Evolutionary conservation across 306 rosid genomes (phyloP).

Genomic region (Acacia confusa): DNA sequence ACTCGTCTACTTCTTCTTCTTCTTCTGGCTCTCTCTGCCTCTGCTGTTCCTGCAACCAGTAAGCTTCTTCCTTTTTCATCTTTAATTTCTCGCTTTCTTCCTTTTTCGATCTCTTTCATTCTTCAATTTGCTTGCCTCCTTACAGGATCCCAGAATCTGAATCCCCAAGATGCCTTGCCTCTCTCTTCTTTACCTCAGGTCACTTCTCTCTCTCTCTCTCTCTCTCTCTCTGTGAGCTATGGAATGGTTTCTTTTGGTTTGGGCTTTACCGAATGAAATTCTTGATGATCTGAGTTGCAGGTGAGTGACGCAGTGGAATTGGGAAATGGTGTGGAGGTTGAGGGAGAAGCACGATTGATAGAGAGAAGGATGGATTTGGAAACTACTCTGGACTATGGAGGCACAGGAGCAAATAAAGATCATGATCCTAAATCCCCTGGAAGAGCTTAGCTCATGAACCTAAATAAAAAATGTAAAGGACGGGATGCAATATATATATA

Average conservation of each 20-base stretch:
- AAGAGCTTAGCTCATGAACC: constrained; percentile 20
- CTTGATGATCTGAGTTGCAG: constrained; percentile 4
- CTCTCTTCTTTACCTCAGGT: constrained; percentile 38
- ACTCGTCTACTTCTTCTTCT: constrained; percentile 19
- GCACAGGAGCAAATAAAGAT: constrained; percentile 49
- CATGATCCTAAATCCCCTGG: constrained; percentile 53
- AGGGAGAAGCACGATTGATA: neutral
- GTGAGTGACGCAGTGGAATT: constrained; percentile 20
- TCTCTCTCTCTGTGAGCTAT: neutral
- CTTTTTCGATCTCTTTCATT: neutral
- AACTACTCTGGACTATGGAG: constrained; percentile 46
- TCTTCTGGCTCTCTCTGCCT: constrained; percentile 23
- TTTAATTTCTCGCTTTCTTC: neutral
- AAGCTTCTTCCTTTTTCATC: neutral
- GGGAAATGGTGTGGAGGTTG: constrained; percentile 18
- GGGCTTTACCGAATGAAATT: neutral
- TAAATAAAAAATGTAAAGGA: neutral
- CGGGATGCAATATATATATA: neutral
- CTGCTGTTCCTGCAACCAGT: constrained; percentile 42
- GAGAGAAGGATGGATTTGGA: constrained; percentile 45
- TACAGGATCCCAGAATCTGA: constrained; percentile 37
- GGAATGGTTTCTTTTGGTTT: neutral
- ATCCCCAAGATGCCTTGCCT: constrained; percentile 6
- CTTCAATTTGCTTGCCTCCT: constrained; percentile 5
- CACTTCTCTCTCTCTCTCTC: neutral